Percentiles rank a stretch among this genome's conserved stretches.
phyloP scores from a whole-genome alignment of 768 basidiomycete genomes.

The Trametes villosa region DNA sequence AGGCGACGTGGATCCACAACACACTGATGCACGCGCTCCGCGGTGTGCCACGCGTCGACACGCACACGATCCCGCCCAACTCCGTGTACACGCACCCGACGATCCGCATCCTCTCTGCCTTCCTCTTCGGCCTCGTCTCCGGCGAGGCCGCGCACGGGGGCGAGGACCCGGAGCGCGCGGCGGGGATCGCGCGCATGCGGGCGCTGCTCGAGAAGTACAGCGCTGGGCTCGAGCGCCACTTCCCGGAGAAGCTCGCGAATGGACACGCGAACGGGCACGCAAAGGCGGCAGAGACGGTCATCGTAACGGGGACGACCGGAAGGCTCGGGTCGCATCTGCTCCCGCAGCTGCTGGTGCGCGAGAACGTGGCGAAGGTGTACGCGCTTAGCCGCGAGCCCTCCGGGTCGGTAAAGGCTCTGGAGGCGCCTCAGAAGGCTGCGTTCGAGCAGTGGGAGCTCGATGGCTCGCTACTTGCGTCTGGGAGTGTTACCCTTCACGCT shows the following conservation, averaged over 20 bases:
- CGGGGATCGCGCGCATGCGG: constrained; percentile 19
- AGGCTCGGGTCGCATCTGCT: constrained; percentile 36
- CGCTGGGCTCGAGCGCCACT: constrained; percentile 5
- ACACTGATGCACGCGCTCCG: constrained; percentile 29
- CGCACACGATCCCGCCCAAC: constrained; percentile 22
- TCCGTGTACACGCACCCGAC: constrained; percentile 31
- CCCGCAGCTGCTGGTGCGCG: constrained; percentile 24
- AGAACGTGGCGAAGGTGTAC: constrained; percentile 27
- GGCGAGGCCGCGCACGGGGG: constrained; percentile 4
- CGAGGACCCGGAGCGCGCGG: constrained; percentile 1
- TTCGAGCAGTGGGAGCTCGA: constrained; percentile 24
- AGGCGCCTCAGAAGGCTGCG: constrained; percentile 18
- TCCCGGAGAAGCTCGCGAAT: constrained; percentile 10
- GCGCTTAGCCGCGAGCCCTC: constrained; percentile 27
- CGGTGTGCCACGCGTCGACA: constrained; percentile 7
- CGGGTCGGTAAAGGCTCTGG: constrained; percentile 8
- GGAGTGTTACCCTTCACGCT: constrained; percentile 22
- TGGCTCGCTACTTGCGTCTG: constrained; percentile 9
- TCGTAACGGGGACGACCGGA: constrained; percentile 40
- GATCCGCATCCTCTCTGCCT: constrained; percentile 18
- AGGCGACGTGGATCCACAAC: constrained; percentile 34
- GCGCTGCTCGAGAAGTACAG: constrained; percentile 27
- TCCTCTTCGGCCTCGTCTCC: constrained; percentile 5
- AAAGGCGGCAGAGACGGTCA: constrained; percentile 25
- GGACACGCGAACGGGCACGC: constrained; percentile 12